Conservation (phyloP, 192 early-diverging fungal genomes). For the Mortierella hygrophila region DNA sequence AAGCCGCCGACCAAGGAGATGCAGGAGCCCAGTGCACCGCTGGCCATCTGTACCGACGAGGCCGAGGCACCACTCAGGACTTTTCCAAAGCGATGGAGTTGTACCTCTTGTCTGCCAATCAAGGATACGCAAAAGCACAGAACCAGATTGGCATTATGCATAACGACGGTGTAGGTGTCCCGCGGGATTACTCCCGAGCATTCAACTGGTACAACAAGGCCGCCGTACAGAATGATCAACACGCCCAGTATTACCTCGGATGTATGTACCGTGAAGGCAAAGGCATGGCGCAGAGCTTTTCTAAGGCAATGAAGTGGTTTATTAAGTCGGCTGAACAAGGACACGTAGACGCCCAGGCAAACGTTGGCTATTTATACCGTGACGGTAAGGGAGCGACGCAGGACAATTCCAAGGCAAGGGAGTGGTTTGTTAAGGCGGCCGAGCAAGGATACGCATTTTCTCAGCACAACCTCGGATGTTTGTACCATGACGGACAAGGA, state of each 20-base stretch:
- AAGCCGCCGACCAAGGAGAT: too few relatives aligned
- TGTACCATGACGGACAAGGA: slow-evolving; percentile 68
- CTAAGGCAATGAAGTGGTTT: background rate
- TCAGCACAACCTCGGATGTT: slow-evolving; percentile 80
- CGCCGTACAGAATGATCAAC: background rate
- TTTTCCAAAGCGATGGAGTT: too few relatives aligned
- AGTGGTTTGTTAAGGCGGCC: background rate
- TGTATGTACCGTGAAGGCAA: background rate
- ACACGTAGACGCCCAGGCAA: background rate
- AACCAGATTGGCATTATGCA: background rate
- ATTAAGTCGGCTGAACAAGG: background rate
- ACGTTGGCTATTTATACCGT: background rate
- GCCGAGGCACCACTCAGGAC: too few relatives aligned
- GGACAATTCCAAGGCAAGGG: background rate
- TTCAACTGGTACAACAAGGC: background rate
- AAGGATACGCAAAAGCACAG: too few relatives aligned
- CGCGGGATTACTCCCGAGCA: background rate
- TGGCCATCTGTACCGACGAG: too few relatives aligned
- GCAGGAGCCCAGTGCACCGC: too few relatives aligned
- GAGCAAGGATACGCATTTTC: too few relatives aligned
- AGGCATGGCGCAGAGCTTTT: background rate
- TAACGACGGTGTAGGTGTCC: background rate
- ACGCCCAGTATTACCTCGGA: background rate
- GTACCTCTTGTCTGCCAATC: too few relatives aligned
- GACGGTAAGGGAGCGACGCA: background rate